Evolutionary conservation across 148 eudicot genomes (phyloP), one percentile per base, ranked within the genome.

Genomic region (Fallopia convolvulus): DNA sequence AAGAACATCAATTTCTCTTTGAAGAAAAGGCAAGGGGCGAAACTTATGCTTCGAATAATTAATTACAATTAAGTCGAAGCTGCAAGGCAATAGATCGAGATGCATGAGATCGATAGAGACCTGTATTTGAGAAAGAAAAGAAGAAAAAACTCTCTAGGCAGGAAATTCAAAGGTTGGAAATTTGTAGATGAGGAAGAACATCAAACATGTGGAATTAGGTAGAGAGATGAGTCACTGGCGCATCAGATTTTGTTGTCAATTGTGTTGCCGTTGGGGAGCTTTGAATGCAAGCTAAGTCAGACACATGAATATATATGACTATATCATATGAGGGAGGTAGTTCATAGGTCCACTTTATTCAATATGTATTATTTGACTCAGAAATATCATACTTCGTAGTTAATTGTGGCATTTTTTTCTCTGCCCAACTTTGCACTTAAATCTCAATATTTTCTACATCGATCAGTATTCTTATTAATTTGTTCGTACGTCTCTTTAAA

Each of bases 181-280:
- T 26, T 26, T 26, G 30, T 14, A 4, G 32, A 11, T 3, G 40
- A 63, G 40, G 70, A 63, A 21, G 68, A 61, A 11, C 20, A 53
- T 15, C 7, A 5, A 53, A 53, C n/a, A 53, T n/a, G 60, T 53
- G 60, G 60, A 58, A 20, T 58, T 23, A 58, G 65, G 65, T 58
- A 21, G 32, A 6, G 32, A 58, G 71, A 33, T 65, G 71, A 65
- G 41, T 32, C 71, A 65, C n/a, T 8, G 5, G 12, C n/a, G 71
- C 71, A 66, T 66, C 72, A 33, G 20, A 36, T 66, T 66, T 33
- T 66, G 72, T 66, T 66, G 72, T 66, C 72, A 66, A 66, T 23
- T 66, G 72, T 66, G 41, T 65, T 65, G 40, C 71, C 41, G 71
- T 65, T 65, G 72, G 42, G 39, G 26, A 6, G 70, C 4, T 26